Base-by-base conservation (phyloP, 2,329 filamentous ascomycete genomes). In the Cercospora beticola region DNA sequence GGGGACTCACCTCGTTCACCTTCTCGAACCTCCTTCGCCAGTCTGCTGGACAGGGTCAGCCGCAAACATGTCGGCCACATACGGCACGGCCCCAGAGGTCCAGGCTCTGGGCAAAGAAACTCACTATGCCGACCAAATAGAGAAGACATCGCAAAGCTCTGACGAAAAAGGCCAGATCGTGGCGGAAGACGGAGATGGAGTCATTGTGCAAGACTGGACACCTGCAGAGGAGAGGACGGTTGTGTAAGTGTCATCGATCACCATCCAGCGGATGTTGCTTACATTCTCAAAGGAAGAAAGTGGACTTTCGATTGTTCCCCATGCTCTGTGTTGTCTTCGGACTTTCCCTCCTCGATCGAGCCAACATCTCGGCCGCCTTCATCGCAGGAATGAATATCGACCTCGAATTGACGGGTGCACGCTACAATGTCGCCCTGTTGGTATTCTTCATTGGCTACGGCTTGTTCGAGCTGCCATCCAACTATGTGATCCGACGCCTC, bases 271-370 rank as follows among this genome's bases (percentile, higher is more conserved):
- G 46, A 10, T 46, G 14, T 3, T 14, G 52, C n/a, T 57, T 65
- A n/a, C 58, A n/a, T 5, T 31, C 10, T 16, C 26, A 12, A 52
- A 77, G 74, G 14, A 71, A 72, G 23, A 79, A 78, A 70, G 74
- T 76, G 14, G 77, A 79, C 58, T 73, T 68, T 57, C 73, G 73
- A 10, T 74, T 78, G 4, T 76, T 78, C 28, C 77, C 77, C 4
- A 79, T 79, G 74, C 70, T 79, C 18, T 78, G 77, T 62, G 68
- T 78, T 18, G 74, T 78, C 18, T 78, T 78, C 54, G 71, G 90
- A 76, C 84, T 92, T 73, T 90, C 87, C 72, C 81, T 94, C 68
- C 92, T 94, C 87, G 92, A 94, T 76, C 85, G 92, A 43, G 92
- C 89, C 2, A 94, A 94, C 78, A 81, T 93, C 76, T 87, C 87